phyloP scores from a whole-genome alignment of 2,329 filamentous ascomycete genomes.

The Calonectria honghensis region DNA sequence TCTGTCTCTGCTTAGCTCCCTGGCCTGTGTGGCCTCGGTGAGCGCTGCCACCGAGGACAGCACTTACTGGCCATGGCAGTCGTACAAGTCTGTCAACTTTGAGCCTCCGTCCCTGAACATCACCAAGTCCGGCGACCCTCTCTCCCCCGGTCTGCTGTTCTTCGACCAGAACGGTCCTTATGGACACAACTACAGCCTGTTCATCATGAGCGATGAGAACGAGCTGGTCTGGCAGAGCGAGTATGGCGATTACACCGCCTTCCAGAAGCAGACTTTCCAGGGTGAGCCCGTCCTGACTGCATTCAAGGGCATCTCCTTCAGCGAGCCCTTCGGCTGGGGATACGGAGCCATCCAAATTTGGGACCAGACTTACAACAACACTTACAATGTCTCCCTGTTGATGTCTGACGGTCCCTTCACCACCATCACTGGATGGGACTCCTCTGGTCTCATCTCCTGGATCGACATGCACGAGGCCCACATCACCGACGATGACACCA shows the following conservation, averaged over 20 bases:
- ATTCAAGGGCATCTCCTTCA: constrained; percentile 9
- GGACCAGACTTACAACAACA: constrained; percentile 25
- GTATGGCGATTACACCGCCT: constrained; percentile 16
- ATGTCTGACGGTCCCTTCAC: constrained; percentile 10
- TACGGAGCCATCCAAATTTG: constrained; percentile 10
- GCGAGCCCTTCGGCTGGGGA: constrained; percentile 19
- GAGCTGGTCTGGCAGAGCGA: constrained; percentile 23
- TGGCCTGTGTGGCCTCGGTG: constrained; percentile 12
- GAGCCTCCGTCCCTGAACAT: constrained; percentile 22
- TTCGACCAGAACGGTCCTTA: constrained; percentile 22
- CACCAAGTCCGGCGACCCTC: constrained; percentile 16
- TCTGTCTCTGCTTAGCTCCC: constrained; percentile 10
- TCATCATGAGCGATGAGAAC: constrained; percentile 22
- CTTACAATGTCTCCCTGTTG: constrained; percentile 9
- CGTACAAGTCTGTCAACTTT: constrained; percentile 24
- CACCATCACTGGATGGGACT: constrained; percentile 20
- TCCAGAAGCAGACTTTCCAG: constrained; percentile 10
- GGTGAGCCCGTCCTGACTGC: constrained; percentile 16
- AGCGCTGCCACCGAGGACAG: constrained; percentile 5
- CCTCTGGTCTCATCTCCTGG: constrained; percentile 17
- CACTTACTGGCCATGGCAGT: constrained; percentile 22
- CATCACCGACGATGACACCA: constrained; percentile 19
- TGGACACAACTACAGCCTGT: constrained; percentile 21
- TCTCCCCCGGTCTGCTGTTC: constrained; percentile 7
- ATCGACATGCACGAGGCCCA: constrained; percentile 21